phyloP scores from a whole-genome alignment of 2,329 filamentous ascomycete genomes.

The Zopfia rhizophila region DNA sequence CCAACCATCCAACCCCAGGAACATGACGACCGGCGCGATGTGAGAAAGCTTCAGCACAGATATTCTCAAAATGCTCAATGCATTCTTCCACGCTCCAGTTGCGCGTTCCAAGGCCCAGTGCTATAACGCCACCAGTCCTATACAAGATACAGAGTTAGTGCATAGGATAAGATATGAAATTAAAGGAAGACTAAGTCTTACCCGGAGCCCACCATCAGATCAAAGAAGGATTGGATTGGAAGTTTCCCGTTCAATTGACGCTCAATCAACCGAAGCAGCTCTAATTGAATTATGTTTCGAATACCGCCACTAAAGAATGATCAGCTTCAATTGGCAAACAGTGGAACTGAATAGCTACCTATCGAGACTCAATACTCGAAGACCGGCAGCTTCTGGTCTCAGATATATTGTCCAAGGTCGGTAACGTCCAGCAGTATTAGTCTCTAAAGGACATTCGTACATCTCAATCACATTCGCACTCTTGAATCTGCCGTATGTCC shows the following conservation, averaged over 20 bases:
- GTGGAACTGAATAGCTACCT: constrained; percentile 40
- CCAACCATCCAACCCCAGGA: not conserved
- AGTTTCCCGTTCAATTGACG: constrained; percentile 51
- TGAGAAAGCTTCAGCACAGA: constrained; percentile 6
- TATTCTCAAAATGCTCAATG: constrained; percentile 29
- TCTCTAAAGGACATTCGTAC: constrained; percentile 48
- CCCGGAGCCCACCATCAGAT: constrained; percentile 52
- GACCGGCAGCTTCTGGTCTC: constrained; percentile 46
- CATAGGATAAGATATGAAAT: not conserved
- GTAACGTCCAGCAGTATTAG: constrained; percentile 12
- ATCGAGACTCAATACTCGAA: constrained; percentile 52
- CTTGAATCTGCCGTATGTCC: constrained; percentile 35
- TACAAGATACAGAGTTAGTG: not conserved
- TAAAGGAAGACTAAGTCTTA: constrained; percentile 12
- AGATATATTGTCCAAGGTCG: constrained; percentile 32
- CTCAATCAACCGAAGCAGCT: constrained; percentile 55
- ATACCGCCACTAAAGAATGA: constrained; percentile 54
- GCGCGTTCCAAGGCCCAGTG: constrained; percentile 53
- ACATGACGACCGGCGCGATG: not conserved
- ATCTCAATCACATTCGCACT: constrained; percentile 24
- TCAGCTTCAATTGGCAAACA: not conserved
- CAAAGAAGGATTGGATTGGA: constrained; percentile 58
- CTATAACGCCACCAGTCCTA: constrained; percentile 59
- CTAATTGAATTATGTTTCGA: constrained; percentile 58
- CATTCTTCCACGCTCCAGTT: constrained; percentile 53